Evolutionary conservation across 2,329 filamentous ascomycete species (phyloP), one percentile per base, ranked within the genome.

Genomic region (Aureobasidium subglaciale): DNA sequence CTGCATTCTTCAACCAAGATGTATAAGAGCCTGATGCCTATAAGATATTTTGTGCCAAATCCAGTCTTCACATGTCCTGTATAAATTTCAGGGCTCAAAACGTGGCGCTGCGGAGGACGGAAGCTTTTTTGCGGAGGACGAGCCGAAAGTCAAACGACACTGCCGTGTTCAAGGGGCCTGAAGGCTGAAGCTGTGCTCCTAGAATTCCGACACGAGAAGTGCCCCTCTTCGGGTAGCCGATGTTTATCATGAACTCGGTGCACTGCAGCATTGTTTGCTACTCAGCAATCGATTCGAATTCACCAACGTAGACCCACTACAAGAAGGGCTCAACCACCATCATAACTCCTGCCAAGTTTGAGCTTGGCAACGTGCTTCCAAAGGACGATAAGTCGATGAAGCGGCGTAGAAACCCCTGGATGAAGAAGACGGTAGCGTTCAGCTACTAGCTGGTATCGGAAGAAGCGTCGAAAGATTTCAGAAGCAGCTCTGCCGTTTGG

Each of bases 91-190:
- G 30, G 43, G 43, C 43, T 35, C n/a, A 16, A 15, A 34, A 35
- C 20, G 30, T 30, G 43, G 29, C 20, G 30, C 30, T 35, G 30
- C 35, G 43, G 43, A 48, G 18, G 18, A 22, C 18, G 22, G 15
- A 43, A 43, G 40, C 18, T 25, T 29, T 7, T 50, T 22, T 50
- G 46, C 34, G 46, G 46, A 20, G 22, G 27, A 5, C 22, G 3
- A 40, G 6, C 48, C 48, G 48, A 52, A 52, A 52, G 34, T 32
- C 35, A 52, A 52, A 52, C 48, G 15, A 16, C 48, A 50, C 46
- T 38, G 15, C 46, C 46, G 34, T 27, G 15, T n/a, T 22, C 18
- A 11, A 4, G 6, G 15, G 24, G 32, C 10, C 30, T 29, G 20
- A 10, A 30, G 25, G 43, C 30, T 7, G 43, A 30, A 43, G 40